A percentile compares a stretch with the other conserved stretches of the same genome.
Conservation (phyloP, 495 filamentous ascomycete genomes). For the Articulospora tetracladia region DNA sequence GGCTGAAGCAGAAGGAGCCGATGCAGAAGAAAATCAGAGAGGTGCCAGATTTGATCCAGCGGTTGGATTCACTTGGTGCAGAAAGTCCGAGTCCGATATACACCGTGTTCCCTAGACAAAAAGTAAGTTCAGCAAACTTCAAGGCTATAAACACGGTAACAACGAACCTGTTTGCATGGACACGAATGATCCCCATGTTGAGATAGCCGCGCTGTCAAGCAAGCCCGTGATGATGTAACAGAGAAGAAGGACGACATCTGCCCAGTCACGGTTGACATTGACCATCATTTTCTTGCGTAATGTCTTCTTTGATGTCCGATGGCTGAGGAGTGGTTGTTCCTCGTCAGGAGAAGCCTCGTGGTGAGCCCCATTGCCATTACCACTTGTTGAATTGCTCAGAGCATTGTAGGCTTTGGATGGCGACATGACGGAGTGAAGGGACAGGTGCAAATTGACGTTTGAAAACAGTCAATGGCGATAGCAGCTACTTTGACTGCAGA, state of each 20-base stretch:
- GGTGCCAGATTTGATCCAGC: slow-evolving; percentile 62
- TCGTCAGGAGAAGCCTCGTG: slow-evolving; percentile 25
- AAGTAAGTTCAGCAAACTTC: too few relatives aligned
- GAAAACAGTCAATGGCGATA: too few relatives aligned
- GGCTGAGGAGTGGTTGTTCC: slow-evolving; percentile 37
- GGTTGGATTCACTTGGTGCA: slow-evolving; percentile 44
- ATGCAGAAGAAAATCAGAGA: slow-evolving; percentile 65
- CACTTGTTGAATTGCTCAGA: not conserved
- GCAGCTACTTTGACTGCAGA: too few relatives aligned
- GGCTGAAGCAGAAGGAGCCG: slow-evolving; percentile 60
- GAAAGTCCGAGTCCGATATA: slow-evolving; percentile 66
- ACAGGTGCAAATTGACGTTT: too few relatives aligned
- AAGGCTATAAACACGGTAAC: too few relatives aligned
- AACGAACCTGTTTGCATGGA: slow-evolving; percentile 69
- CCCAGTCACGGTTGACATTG: slow-evolving; percentile 50
- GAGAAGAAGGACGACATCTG: slow-evolving; percentile 57
- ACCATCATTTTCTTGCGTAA: slow-evolving; percentile 40
- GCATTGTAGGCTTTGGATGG: slow-evolving; percentile 1
- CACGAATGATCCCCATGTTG: slow-evolving; percentile 72
- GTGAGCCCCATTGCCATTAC: not conserved
- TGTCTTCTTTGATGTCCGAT: slow-evolving; percentile 12
- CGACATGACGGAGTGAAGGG: slow-evolving; percentile 4
- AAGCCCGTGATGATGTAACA: slow-evolving; percentile 73
- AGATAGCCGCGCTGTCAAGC: slow-evolving; percentile 67
- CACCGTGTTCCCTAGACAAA: slow-evolving; percentile 63